Conservation (phyloP, 164 flowering plant species). For the Nymphaea colorata region DNA sequence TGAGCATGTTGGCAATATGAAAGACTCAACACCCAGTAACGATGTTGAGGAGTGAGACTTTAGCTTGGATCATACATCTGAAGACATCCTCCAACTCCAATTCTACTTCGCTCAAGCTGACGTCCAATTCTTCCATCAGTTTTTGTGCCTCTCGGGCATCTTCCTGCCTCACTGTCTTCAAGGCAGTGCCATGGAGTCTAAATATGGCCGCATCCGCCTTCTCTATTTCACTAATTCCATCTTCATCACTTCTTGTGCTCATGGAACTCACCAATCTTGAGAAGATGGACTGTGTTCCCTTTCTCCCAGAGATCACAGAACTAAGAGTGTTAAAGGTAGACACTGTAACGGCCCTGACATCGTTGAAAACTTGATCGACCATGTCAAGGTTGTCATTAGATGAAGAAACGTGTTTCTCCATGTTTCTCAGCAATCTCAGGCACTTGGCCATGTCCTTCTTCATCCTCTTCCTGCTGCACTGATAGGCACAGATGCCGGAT, state of each 20-base stretch:
- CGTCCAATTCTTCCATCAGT: slow-evolving; percentile 39
- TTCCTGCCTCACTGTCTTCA: slow-evolving; percentile 11
- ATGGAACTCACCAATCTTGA: slow-evolving; percentile 20
- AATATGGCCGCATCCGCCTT: slow-evolving; percentile 16
- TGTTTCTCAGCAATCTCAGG: slow-evolving; percentile 16
- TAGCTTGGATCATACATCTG: slow-evolving; percentile 41
- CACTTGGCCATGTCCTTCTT: slow-evolving; percentile 20
- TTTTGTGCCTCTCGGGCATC: slow-evolving; percentile 16
- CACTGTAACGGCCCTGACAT: slow-evolving; percentile 16
- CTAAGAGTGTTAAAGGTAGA: slow-evolving; percentile 23
- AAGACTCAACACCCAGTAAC: background rate
- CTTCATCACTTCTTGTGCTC: slow-evolving; percentile 5
- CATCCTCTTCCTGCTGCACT: slow-evolving; percentile 19
- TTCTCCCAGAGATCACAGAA: slow-evolving; percentile 17
- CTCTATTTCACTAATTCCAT: slow-evolving; percentile 21
- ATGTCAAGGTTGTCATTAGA: slow-evolving; percentile 2
- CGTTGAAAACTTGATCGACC: slow-evolving; percentile 19
- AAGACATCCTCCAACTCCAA: slow-evolving; percentile 34
- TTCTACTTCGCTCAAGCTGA: slow-evolving; percentile 31
- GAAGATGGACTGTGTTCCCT: slow-evolving; percentile 19
- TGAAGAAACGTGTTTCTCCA: slow-evolving; percentile 2
- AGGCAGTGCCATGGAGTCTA: slow-evolving; percentile 8
- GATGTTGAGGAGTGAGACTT: slow-evolving; percentile 33
- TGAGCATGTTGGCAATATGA: background rate
- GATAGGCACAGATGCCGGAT: slow-evolving; percentile 11